These are phyloP conservation scores for Stropharia rugosoannulata DNA, from an alignment of 768 basidiomycete genomes.

Conservation along the genomic window DNA sequence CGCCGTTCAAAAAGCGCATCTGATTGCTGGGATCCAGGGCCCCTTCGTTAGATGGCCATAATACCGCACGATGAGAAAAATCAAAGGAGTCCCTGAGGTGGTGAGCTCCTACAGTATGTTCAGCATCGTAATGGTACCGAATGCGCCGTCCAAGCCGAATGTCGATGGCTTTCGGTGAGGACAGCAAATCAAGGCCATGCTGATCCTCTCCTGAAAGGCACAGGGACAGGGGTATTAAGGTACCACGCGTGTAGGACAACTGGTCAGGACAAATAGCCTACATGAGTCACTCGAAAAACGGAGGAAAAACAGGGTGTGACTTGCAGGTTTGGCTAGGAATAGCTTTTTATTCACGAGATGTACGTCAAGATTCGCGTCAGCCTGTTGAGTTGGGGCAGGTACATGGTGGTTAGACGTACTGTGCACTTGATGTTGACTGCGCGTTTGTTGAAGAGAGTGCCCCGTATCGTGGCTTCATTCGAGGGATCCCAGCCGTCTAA, in stretches of 20 bases:
- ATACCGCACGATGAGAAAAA: constrained; percentile 14
- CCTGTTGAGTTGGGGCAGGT: neutral
- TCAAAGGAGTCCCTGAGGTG: constrained; percentile 12
- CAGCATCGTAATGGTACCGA: constrained; percentile 11
- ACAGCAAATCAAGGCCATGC: constrained; percentile 35
- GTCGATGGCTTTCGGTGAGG: constrained; percentile 29
- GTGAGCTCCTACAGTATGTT: constrained; percentile 7
- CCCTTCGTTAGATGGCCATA: constrained; percentile 18
- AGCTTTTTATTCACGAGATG: constrained; percentile 22
- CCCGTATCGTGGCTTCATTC: constrained; percentile 24
- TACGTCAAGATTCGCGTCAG: neutral
- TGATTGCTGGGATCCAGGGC: constrained; percentile 24
- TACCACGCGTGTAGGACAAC: constrained; percentile 42
- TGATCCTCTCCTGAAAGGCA: constrained; percentile 29
- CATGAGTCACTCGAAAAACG: neutral
- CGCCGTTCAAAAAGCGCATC: constrained; percentile 30
- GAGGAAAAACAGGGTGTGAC: constrained; percentile 4
- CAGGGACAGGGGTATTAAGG: constrained; percentile 35
- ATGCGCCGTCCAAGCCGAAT: constrained; percentile 22
- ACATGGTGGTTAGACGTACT: constrained; percentile 24
- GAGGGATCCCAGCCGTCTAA: constrained; percentile 40
- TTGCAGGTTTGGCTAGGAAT: constrained; percentile 39
- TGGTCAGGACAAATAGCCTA: constrained; percentile 13
- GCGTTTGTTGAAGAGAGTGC: constrained; percentile 29
- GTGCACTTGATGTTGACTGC: constrained; percentile 29